These are phyloP conservation scores for Mycena citricolor DNA, from an alignment of 1,284 basidiomycete genomes.

Conservation along the genomic window DNA sequence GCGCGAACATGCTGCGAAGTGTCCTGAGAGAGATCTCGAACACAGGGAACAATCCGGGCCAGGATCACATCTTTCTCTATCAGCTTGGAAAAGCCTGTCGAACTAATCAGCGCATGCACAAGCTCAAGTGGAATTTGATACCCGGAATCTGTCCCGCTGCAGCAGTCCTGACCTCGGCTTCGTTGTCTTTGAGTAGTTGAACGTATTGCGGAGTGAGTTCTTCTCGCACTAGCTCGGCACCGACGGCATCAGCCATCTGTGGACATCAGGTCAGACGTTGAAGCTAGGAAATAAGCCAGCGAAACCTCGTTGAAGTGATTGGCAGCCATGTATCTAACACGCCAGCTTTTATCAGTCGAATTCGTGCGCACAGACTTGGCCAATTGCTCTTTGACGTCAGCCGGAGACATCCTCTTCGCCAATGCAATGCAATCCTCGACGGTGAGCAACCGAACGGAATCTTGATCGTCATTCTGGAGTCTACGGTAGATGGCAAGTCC, in stretches of 20 bases:
- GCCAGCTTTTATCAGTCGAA: slow-evolving; percentile 96
- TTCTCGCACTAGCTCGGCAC: slow-evolving; percentile 88
- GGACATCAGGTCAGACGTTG: slow-evolving; percentile 13
- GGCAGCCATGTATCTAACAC: slow-evolving; percentile 98
- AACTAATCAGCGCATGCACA: slow-evolving; percentile 14
- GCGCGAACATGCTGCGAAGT: slow-evolving; percentile 96
- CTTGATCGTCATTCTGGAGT: slow-evolving; percentile 95
- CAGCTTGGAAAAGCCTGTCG: slow-evolving; percentile 90
- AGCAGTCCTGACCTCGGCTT: slow-evolving; percentile 97
- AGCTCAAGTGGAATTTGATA: slow-evolving; percentile 36
- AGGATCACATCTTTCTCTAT: slow-evolving; percentile 95
- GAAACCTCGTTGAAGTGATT: slow-evolving; percentile 94
- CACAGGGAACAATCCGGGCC: slow-evolving; percentile 92
- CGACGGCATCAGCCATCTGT: slow-evolving; percentile 91
- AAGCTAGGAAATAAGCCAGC: slow-evolving; percentile 4
- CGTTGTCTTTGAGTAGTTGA: slow-evolving; percentile 94
- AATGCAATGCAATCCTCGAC: slow-evolving; percentile 96
- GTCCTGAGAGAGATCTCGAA: slow-evolving; percentile 93
- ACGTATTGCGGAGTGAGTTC: slow-evolving; percentile 95
- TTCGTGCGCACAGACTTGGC: slow-evolving; percentile 86
- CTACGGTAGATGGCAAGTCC: slow-evolving; percentile 93
- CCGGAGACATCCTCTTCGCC: slow-evolving; percentile 78
- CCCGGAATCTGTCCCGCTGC: slow-evolving; percentile 96
- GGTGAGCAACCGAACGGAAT: slow-evolving; percentile 94
- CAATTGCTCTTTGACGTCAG: slow-evolving; percentile 90